Conservation (phyloP, 495 filamentous ascomycete genomes). For the Aspergillus carlsbadensis region DNA sequence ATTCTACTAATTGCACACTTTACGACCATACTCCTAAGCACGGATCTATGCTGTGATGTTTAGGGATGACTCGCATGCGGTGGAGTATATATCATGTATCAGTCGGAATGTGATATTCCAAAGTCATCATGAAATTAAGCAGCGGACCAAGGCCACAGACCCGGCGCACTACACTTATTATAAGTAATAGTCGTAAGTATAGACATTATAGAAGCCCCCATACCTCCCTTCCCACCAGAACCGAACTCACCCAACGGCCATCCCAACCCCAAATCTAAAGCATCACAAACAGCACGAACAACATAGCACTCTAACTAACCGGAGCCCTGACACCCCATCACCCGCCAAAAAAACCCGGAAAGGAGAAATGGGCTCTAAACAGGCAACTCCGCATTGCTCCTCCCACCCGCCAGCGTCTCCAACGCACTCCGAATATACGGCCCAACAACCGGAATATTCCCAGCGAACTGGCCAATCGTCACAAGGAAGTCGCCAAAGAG, state of each 20-base stretch:
- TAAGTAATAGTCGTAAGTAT: conserved; percentile 1
- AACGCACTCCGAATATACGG: conserved; percentile 72
- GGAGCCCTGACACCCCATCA: not conserved
- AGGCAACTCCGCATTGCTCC: conserved; percentile 74
- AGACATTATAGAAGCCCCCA: not conserved
- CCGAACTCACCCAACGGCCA: not conserved
- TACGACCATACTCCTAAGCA: too few species aligned
- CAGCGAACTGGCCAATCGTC: conserved; percentile 85
- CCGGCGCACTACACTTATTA: not conserved
- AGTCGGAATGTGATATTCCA: not conserved
- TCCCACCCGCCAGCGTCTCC: conserved; percentile 60
- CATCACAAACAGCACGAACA: too few species aligned
- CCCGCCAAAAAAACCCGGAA: too few species aligned
- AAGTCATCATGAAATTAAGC: conserved; percentile 1
- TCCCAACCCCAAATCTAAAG: not conserved
- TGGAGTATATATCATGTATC: not conserved
- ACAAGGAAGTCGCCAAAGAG: conserved; percentile 94
- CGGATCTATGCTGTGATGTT: too few species aligned
- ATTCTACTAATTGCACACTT: too few species aligned
- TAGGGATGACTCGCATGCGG: conserved; percentile 1
- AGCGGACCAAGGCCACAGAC: not conserved
- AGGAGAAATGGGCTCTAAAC: conserved; percentile 38
- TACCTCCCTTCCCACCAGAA: not conserved
- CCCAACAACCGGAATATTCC: conserved; percentile 80
- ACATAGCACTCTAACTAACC: not conserved